Evolutionary conservation across 371 early-diverging fungal species (phyloP), one percentile per base, ranked within the genome.

Genomic region (Parasitella parasitica): DNA sequence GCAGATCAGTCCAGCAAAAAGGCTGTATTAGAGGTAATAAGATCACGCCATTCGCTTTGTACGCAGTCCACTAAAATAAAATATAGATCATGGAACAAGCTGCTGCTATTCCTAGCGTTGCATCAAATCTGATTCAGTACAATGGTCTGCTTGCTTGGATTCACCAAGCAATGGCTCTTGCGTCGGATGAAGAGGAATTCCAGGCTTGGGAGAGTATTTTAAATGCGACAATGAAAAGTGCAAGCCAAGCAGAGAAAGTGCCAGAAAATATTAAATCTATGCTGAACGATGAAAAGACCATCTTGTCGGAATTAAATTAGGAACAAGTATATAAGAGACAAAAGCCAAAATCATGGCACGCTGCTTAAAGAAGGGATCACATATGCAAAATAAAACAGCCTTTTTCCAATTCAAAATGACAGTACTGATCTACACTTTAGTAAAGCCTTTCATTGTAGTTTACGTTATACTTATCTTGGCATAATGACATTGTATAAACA

Each of bases 91-190:
- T 86, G 48, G 75, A 80, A 57, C 78, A 83, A 37, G 86, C 87
- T 1, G 65, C 76, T 1, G 41, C 72, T 1, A 81, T 85, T 28
- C 85, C 87, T 2, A 70, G 71, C 22, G 79, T 82, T 0, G 64
- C 85, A 0, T 58, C 79, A 9, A 81, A 79, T 50, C 48, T 90
- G 60, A 75, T 89, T 48, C 78, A 77, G 18, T 78, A 85, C 32
- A 79, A 81, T 52, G 89, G 88, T 1, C 67, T 89, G 6, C 49
- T 87, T 26, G 73, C 83, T 9, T 90, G 87, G 85, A 67, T 90
- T 6, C 77, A 82, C 53, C 77, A 79, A 27, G 58, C 78, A 15
- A 38, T 82, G 20, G 75, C 69, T 0, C 65, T 75, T 58, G 74
- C 73, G 1, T 41, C 71, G 1, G 63, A 66, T 20, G 24, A 32